Conservation (phyloP, 495 filamentous ascomycete species). For the Haplographium delicatum region DNA sequence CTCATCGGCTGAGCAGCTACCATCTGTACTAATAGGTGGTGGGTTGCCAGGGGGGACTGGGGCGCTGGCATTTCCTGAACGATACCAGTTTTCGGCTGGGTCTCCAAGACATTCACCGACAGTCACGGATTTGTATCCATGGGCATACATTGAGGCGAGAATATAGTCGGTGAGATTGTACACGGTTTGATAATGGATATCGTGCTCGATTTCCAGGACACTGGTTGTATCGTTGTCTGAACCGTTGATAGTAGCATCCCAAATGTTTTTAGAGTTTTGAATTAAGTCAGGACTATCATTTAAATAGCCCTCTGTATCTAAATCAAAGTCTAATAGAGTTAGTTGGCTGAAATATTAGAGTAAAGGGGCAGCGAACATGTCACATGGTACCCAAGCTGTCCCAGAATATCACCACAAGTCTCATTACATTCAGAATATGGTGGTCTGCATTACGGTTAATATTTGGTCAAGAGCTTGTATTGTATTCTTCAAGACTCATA, state of each 20-base stretch:
- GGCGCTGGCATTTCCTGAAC: slow-evolving; percentile 29
- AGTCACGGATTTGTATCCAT: slow-evolving; percentile 63
- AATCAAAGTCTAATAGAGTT: slow-evolving; percentile 53
- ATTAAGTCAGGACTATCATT: slow-evolving; percentile 55
- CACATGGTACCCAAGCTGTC: slow-evolving; percentile 67
- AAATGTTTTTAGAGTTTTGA: slow-evolving; percentile 68
- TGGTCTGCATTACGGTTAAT: slow-evolving; percentile 35
- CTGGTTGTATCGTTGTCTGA: slow-evolving; percentile 38
- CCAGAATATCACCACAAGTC: slow-evolving; percentile 52
- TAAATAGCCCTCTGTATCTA: slow-evolving; percentile 76
- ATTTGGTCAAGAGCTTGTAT: not conserved
- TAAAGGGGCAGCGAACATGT: slow-evolving; percentile 12
- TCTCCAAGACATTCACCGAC: slow-evolving; percentile 73
- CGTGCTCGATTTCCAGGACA: slow-evolving; percentile 71
- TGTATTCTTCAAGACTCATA: too few species aligned
- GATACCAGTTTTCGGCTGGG: slow-evolving; percentile 67
- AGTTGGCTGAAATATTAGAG: not conserved
- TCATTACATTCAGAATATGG: slow-evolving; percentile 69
- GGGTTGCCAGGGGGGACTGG: not conserved
- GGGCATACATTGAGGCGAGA: slow-evolving; percentile 48
- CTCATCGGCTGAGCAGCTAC: slow-evolving; percentile 6
- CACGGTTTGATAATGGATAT: slow-evolving; percentile 72
- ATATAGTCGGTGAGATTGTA: slow-evolving; percentile 74
- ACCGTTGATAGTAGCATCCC: slow-evolving; percentile 49
- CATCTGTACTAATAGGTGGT: slow-evolving; percentile 13